Percentiles rank a stretch among this genome's conserved stretches.
phyloP scores from a whole-genome alignment of 192 early-diverging fungal species.

The Podila horticola region DNA sequence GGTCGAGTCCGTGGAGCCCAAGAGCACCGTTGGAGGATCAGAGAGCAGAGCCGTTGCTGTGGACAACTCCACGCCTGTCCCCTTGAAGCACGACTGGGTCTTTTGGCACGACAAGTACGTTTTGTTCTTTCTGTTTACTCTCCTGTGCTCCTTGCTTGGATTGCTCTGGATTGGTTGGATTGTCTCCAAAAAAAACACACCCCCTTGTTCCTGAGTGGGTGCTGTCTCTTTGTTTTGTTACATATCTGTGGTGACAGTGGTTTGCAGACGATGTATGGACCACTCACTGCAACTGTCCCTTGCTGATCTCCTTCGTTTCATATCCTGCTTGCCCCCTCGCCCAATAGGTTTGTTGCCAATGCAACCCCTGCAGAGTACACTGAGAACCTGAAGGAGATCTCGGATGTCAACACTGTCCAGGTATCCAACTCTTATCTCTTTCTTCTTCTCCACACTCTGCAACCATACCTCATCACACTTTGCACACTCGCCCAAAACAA shows the following conservation, averaged over 20 bases:
- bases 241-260: too few species aligned
- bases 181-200: not conserved
- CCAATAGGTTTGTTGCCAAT: slow-evolving; percentile 54
- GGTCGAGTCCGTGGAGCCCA: slow-evolving; percentile 38
- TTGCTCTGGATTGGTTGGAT: not conserved
- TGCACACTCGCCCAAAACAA: too few species aligned
- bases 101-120: slow-evolving; percentile 58
- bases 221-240: too few species aligned
- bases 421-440: slow-evolving; percentile 11
- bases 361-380: slow-evolving; percentile 59
- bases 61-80: slow-evolving; percentile 31
- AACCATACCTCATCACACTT: too few species aligned
- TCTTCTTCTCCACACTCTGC: not conserved
- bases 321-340: not conserved
- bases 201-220: too few species aligned
- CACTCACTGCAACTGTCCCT: not conserved
- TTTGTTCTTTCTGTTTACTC: not conserved
- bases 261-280: too few species aligned
- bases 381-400: slow-evolving; percentile 55
- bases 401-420: slow-evolving; percentile 61
- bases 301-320: slow-evolving; percentile 1
- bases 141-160: not conserved
- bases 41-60: slow-evolving; percentile 21
- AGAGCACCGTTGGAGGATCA: slow-evolving; percentile 27
- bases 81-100: slow-evolving; percentile 51